Evolutionary conservation across 73 alveolate species (phyloP).

Genomic region (Paramecium tetraurelia): DNA sequence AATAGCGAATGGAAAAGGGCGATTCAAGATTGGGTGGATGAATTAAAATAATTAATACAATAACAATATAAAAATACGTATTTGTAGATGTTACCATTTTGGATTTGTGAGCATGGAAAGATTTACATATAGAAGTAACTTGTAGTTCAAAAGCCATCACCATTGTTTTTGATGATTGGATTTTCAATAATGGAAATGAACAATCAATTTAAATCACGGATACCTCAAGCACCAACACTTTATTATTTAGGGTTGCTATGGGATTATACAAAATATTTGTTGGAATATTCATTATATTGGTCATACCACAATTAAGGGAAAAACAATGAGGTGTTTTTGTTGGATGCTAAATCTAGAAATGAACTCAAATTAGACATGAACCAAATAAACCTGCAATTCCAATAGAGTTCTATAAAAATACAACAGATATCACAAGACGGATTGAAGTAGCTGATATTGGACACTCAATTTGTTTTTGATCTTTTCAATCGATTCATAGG

Average conservation of each 20-base stretch:
- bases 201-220: background rate
- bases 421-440: background rate
- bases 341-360: background rate
- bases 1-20: conserved; percentile 27
- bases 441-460: background rate
- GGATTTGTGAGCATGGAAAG: conserved; percentile 21
- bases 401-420: background rate
- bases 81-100: background rate
- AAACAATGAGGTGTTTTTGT: conserved; percentile 10
- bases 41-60: background rate
- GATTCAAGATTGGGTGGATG: background rate
- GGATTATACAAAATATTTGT: conserved; percentile 23
- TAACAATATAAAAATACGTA: background rate
- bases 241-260: background rate
- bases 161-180: background rate
- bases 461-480: background rate
- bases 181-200: background rate
- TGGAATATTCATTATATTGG: conserved; percentile 10
- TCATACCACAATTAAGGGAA: conserved; percentile 1
- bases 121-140: background rate
- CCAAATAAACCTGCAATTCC: background rate
- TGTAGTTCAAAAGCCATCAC: background rate
- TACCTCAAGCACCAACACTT: conserved; percentile 8
- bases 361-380: conserved; percentile 11
- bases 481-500: background rate